Conservation (phyloP, 768 basidiomycete species). For the Cyclocybe cylindracea region DNA sequence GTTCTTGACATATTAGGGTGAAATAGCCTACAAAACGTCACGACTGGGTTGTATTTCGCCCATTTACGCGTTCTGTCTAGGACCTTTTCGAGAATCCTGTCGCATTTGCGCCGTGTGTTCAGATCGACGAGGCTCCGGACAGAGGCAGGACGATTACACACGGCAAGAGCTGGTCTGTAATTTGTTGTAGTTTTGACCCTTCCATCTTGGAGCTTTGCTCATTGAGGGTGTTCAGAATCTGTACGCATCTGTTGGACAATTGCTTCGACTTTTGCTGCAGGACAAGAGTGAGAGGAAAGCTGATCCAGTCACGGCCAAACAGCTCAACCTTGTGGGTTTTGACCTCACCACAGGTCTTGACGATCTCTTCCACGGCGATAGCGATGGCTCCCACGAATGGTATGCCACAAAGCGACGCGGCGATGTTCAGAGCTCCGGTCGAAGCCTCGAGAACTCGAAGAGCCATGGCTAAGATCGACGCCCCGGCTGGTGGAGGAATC, state of each 20-base stretch:
- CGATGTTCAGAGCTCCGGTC: slow-evolving; percentile 38
- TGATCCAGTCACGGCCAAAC: not conserved
- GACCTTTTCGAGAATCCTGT: slow-evolving; percentile 44
- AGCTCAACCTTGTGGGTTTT: slow-evolving; percentile 47
- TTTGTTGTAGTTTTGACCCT: slow-evolving; percentile 39
- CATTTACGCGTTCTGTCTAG: slow-evolving; percentile 38
- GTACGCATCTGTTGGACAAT: slow-evolving; percentile 42
- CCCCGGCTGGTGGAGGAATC: not conserved
- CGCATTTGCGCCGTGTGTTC: not conserved
- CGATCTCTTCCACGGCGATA: slow-evolving; percentile 43
- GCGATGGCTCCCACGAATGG: slow-evolving; percentile 48
- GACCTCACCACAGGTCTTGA: slow-evolving; percentile 45
- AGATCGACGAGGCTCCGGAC: not conserved
- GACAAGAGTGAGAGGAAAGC: not conserved
- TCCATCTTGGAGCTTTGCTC: slow-evolving; percentile 39
- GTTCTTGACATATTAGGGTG: not conserved
- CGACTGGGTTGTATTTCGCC: slow-evolving; percentile 37
- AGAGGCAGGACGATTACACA: slow-evolving; percentile 24
- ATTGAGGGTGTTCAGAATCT: slow-evolving; percentile 36
- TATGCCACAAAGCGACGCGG: slow-evolving; percentile 43
- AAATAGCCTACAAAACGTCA: slow-evolving; percentile 29
- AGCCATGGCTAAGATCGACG: not conserved
- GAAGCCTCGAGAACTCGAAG: slow-evolving; percentile 18
- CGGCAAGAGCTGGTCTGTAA: slow-evolving; percentile 45
- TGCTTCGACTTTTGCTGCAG: slow-evolving; percentile 42